Base-by-base conservation (phyloP, 352 stramenopile species). In the Pythium aristosporum region DNA sequence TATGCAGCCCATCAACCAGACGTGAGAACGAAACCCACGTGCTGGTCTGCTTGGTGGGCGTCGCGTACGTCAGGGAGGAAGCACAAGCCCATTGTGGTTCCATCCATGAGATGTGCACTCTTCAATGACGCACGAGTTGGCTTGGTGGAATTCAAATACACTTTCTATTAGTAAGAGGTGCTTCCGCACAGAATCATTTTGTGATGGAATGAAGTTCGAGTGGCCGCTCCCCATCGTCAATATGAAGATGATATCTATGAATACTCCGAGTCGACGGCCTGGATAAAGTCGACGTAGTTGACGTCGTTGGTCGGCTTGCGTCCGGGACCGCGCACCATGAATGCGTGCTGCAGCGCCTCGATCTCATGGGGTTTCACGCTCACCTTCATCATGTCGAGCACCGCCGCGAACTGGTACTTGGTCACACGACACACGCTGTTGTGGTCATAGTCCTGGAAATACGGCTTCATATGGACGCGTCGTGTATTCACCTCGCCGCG, bases 391-490 rank as follows among this genome's bases (percentile, higher is more conserved):
- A 92, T 89, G 66, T 95, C 80, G 11, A 95, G 75, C 56, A 95
- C 84, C 0, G 84, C 83, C 9, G 82, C 85, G 37, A 91, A 93
- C 68, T 95, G 86, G 64, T 83, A 91, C 68, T 88, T 89, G 44
- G 77, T 93, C 60, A 95, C 84, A 36, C 74, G 80, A 2, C 72
- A 81, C 56, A 85, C 71, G 37, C 75, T 80, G 69, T 86, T 95
- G 68, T 87, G 81, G 71, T 93, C 84, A 67, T 93, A 93, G 69
- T 95, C 84, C 64, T 93, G 81, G 67, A 92, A 93, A 68, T 92
- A 93, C 25, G 86, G 82, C 73, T 95, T 95, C 79, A 95, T 89
- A 71, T 93, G 79, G 20, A 93, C 48, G 2, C 84, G 79, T 1
- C 81, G 79, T 41, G 86, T 74, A 61, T 79, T 83, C 20, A 93